phyloP scores from a whole-genome alignment of 768 basidiomycete species.

The Russula emetica region DNA sequence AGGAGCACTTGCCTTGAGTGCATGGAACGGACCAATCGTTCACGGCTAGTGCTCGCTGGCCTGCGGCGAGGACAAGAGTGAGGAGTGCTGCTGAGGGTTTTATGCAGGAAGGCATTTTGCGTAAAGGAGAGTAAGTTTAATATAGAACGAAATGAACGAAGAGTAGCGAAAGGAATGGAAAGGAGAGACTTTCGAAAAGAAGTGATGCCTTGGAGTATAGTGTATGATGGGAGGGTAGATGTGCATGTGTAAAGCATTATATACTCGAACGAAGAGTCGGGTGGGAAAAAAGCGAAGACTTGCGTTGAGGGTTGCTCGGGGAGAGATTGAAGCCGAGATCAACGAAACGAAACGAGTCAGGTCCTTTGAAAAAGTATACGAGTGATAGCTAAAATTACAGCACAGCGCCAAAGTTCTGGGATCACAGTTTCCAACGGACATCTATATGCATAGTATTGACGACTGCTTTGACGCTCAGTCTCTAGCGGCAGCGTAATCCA shows the following conservation, averaged over 20 bases:
- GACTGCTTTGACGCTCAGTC: neutral
- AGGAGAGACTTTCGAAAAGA: too few species aligned
- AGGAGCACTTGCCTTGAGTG: slow-evolving; percentile 14
- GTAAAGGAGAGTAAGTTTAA: neutral
- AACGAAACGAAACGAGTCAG: neutral
- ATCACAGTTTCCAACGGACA: neutral
- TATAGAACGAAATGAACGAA: too few species aligned
- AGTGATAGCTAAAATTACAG: neutral
- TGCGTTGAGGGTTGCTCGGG: too few species aligned
- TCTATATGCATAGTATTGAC: neutral
- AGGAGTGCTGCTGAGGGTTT: neutral
- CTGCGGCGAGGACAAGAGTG: neutral
- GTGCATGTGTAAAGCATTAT: too few species aligned
- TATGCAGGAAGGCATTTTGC: neutral
- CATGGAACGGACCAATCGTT: slow-evolving; percentile 23
- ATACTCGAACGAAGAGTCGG: neutral
- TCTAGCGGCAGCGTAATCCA: neutral
- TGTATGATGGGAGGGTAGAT: neutral
- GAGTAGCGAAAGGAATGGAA: too few species aligned
- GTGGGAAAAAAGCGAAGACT: neutral
- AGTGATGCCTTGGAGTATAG: neutral
- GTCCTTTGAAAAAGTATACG: neutral
- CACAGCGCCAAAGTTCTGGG: neutral
- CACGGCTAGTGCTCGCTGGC: slow-evolving; percentile 1
- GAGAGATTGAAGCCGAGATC: too few species aligned